Conservation (phyloP, 345 rosid genomes). For the Dimocarpus longan region DNA sequence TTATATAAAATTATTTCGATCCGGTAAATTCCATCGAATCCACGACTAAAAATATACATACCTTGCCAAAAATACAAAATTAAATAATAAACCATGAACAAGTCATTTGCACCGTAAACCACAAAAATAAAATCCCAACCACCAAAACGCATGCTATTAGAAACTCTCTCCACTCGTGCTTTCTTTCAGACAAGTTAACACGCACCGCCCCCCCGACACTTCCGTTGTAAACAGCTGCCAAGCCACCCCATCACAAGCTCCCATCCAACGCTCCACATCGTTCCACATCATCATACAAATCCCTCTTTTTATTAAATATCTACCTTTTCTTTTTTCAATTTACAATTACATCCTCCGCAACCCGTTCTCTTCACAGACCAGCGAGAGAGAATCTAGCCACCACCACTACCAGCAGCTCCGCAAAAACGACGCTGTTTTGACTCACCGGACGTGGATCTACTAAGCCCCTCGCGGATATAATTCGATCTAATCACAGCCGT, state of each 20-base stretch:
- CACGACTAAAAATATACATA: no score
- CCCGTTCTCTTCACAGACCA: not conserved
- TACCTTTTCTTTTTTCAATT: not conserved
- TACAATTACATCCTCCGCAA: not conserved
- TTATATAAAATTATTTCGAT: no score
- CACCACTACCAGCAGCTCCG: not conserved
- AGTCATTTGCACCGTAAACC: conserved; percentile 27
- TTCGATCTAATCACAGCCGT: not conserved
- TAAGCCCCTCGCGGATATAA: not conserved
- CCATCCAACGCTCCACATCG: conserved; percentile 14
- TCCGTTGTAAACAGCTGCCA: conserved; percentile 26
- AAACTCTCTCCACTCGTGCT: not conserved
- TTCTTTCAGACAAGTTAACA: conserved; percentile 25
- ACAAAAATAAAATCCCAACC: not conserved
- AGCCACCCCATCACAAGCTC: conserved; percentile 5
- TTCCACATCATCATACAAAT: conserved; percentile 17
- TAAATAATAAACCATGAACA: no score
- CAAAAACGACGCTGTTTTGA: conserved; percentile 10
- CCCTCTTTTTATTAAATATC: conserved; percentile 8
- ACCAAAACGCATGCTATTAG: not conserved
- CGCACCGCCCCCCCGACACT: conserved; percentile 7
- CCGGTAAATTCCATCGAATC: no score
- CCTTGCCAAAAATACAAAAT: no score
- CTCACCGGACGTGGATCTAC: conserved; percentile 31
- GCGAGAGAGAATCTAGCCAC: conserved; percentile 15